phyloP scores from a whole-genome alignment of 192 early-diverging fungal genomes.

The Physocladia obscura region DNA sequence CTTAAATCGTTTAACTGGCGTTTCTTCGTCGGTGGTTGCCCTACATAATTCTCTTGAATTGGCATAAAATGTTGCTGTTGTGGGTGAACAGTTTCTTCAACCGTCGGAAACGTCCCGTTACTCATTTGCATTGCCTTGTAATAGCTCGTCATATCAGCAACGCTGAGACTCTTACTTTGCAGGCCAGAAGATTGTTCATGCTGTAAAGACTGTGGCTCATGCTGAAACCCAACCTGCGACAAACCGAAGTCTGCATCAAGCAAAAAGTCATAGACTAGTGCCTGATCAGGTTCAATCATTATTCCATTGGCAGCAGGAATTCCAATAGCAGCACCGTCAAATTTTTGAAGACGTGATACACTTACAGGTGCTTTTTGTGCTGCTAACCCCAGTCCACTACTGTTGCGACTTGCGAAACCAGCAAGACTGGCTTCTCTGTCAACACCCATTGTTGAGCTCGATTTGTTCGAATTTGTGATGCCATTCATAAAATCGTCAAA shows the following conservation, averaged over 20 bases:
- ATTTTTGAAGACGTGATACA: background rate
- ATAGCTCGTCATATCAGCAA: constrained; percentile 2
- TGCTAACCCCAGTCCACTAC: too few relatives aligned
- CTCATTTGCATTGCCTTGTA: constrained; percentile 4
- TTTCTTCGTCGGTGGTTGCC: constrained; percentile 15
- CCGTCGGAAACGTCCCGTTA: constrained; percentile 2
- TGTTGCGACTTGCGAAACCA: background rate
- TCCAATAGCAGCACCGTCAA: background rate
- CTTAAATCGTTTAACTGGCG: constrained; percentile 14
- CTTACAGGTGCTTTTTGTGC: background rate
- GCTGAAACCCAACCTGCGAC: background rate
- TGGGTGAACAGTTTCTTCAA: background rate
- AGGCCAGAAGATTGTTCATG: background rate
- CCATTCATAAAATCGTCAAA: background rate
- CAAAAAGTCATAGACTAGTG: constrained; percentile 13
- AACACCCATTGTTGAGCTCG: background rate
- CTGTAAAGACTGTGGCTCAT: background rate
- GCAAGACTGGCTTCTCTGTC: background rate
- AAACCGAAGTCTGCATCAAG: background rate
- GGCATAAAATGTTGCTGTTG: background rate
- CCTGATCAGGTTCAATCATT: constrained; percentile 4
- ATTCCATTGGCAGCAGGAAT: background rate
- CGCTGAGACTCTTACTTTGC: constrained; percentile 15
- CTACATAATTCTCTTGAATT: background rate
- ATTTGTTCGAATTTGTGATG: background rate